Evolutionary conservation across 768 basidiomycete species (phyloP).

Genomic region (Tulasnella sp.): DNA sequence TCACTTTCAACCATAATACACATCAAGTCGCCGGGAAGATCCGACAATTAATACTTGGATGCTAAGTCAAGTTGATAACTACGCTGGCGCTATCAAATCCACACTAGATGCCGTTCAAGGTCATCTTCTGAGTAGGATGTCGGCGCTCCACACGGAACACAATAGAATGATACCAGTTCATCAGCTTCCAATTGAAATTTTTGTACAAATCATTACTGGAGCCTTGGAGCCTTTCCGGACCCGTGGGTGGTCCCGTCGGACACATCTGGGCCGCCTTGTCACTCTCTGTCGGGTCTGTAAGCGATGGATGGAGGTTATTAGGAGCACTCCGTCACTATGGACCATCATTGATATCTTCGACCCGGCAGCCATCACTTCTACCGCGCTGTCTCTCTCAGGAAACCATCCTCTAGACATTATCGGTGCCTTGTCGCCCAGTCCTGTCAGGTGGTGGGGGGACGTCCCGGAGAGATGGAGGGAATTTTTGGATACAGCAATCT

Average conservation of each 20-base stretch:
- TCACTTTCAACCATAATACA: neutral
- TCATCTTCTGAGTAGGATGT: neutral
- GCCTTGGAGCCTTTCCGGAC: neutral
- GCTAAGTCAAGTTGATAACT: neutral
- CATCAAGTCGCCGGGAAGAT: neutral
- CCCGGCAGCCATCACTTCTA: neutral
- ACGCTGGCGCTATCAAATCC: no score
- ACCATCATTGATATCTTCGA: neutral
- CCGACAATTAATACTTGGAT: neutral
- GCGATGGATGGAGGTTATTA: neutral
- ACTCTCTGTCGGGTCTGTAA: neutral
- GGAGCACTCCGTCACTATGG: neutral
- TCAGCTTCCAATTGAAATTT: neutral
- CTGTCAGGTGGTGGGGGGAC: no score
- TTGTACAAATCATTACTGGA: neutral
- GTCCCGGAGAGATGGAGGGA: no score
- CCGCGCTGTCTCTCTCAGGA: neutral
- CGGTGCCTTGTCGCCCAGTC: neutral
- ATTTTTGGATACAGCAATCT: no score
- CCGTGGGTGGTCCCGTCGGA: neutral
- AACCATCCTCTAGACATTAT: neutral
- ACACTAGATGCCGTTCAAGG: no score
- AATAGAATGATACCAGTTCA: neutral
- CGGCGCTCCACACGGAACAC: neutral
- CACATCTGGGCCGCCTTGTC: neutral